Evolutionary conservation across 75 land plant genomes (phyloP).

Genomic region (Sequoiadendron giganteum): DNA sequence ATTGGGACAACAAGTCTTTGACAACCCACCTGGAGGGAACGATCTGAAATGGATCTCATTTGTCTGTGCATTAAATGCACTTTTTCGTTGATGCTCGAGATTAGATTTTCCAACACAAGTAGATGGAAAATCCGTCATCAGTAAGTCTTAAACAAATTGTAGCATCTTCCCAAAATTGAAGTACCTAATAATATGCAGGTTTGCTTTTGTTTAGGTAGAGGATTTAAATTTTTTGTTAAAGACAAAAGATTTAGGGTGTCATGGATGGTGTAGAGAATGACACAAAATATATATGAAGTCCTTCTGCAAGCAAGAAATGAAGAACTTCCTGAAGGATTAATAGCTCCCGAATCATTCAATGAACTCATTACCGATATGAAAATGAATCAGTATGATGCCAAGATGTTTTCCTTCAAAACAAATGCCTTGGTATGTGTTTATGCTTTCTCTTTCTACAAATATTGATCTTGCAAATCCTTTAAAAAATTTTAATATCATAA

Average conservation of each 20-base stretch:
- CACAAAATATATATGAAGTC: conserved; percentile 49
- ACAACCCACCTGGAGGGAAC: too few relatives aligned
- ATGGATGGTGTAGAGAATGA: conserved; percentile 45
- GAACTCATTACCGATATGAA: conserved; percentile 77
- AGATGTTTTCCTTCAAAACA: conserved; percentile 66
- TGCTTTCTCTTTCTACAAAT: background rate
- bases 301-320: conserved; percentile 59
- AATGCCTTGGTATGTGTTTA: conserved; percentile 68
- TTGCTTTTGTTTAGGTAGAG: conserved; percentile 1
- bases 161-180: background rate
- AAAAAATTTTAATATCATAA: background rate
- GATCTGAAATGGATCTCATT: too few relatives aligned
- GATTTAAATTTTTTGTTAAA: background rate
- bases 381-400: conserved; percentile 60
- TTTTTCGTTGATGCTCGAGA: too few relatives aligned
- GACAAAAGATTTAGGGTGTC: background rate
- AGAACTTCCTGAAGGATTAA: conserved; percentile 54
- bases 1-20: too few relatives aligned
- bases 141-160: conserved; percentile 34
- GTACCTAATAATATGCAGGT: background rate
- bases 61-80: too few relatives aligned
- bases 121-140: conserved; percentile 51
- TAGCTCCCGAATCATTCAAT: conserved; percentile 61
- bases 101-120: too few relatives aligned
- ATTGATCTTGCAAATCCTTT: background rate